A percentile compares a stretch with the other conserved stretches of the same genome.
Conservation (phyloP, 23 red algal species). For the Gracilaria domingensis region DNA sequence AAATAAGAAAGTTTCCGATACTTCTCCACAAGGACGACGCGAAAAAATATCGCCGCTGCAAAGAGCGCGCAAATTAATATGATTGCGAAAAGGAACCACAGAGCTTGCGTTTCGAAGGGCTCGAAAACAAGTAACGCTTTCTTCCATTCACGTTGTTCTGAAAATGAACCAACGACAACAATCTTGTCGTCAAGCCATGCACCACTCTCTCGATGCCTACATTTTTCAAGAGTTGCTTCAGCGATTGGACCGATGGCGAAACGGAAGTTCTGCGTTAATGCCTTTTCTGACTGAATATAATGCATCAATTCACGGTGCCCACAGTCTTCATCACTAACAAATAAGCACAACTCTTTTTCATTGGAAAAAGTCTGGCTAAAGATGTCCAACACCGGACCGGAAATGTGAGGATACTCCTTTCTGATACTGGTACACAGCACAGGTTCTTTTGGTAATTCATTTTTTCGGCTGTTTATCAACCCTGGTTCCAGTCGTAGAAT, state of each 20-base stretch:
- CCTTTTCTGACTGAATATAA: background rate
- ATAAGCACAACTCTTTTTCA: background rate
- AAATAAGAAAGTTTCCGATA: background rate
- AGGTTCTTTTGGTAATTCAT: background rate
- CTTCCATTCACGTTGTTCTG: background rate
- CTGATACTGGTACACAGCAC: background rate
- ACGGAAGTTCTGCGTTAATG: background rate
- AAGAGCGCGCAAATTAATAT: background rate
- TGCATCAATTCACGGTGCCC: background rate
- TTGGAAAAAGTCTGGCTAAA: background rate
- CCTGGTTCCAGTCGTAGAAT: background rate
- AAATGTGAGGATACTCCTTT: background rate
- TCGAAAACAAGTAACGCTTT: background rate
- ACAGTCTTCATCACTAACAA: background rate
- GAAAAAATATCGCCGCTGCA: background rate
- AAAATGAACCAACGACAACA: conserved; percentile 10
- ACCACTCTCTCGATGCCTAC: conserved; percentile 11
- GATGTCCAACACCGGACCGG: background rate
- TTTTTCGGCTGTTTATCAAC: background rate
- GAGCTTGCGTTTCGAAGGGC: background rate
- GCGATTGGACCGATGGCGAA: conserved; percentile 27
- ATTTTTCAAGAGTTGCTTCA: conserved; percentile 3
- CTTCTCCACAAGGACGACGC: background rate
- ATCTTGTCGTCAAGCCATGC: conserved; percentile 25
- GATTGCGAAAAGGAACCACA: background rate